phyloP scores from a whole-genome alignment of 306 rosid species.

The Vigna hirtella region DNA sequence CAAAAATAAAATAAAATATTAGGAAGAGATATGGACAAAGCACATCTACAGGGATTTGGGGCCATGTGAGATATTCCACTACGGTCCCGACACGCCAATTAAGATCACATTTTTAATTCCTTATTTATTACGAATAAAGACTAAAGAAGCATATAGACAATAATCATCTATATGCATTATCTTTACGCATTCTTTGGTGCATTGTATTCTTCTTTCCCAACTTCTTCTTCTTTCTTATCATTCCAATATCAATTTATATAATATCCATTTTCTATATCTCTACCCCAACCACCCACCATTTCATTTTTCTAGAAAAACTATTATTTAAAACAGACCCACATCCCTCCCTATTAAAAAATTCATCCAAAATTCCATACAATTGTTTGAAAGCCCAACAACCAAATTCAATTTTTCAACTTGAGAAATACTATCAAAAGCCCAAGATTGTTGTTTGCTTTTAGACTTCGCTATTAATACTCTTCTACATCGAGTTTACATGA shows the following conservation, averaged over 20 bases:
- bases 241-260: slow-evolving; percentile 44
- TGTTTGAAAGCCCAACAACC: neutral
- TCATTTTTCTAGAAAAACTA: neutral
- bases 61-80: slow-evolving; percentile 69
- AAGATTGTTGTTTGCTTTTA: no score
- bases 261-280: slow-evolving; percentile 1
- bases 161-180: slow-evolving; percentile 37
- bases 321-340: neutral
- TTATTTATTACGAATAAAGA: slow-evolving; percentile 46
- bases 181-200: slow-evolving; percentile 51
- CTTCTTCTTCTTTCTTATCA: slow-evolving; percentile 47
- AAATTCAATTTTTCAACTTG: neutral
- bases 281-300: slow-evolving; percentile 40
- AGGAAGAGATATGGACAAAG: slow-evolving; percentile 45
- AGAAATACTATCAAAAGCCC: neutral
- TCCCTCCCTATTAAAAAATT: neutral
- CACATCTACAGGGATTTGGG: slow-evolving; percentile 44
- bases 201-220: slow-evolving; percentile 64
- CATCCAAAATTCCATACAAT: neutral
- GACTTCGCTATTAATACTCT: no score
- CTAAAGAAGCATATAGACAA: slow-evolving; percentile 41
- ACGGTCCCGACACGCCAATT: slow-evolving; percentile 62
- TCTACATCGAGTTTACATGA: no score
- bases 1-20: no score
- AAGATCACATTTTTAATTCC: slow-evolving; percentile 46